Evolutionary conservation across 148 eudicot species (phyloP), one percentile per base, ranked within the genome.

Genomic region (Camellia lanceoleosa): DNA sequence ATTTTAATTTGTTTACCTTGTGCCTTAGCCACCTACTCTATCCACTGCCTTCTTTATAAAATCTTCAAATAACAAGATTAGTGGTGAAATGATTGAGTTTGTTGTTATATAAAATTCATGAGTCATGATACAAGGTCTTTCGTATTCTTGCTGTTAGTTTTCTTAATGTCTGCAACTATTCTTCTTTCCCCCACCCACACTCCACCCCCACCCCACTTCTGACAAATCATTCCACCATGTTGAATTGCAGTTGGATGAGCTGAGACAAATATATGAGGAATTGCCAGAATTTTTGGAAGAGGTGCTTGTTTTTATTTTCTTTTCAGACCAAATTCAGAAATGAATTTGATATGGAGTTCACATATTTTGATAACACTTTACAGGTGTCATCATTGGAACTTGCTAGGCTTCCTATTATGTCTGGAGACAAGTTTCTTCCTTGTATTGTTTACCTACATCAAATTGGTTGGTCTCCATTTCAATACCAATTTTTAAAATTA

Each of bases 251-350:
- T 86, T 96, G 89, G 99, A 96, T 82, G 99, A 96, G 84, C 87
- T 96, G 91, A 89, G 98, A 87, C 97, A 92, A 85, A 90, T 96
- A 85, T 93, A 96, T 11, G 99, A 96, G 85, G 98, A 91, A 80
- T 80, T 96, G 88, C 99, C 99, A 14, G 98, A 91, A 83, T 89
- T 93, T 87, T 84, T 96, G 81, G 98, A 96, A 84, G 90, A 96
- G 98, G 99, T 96, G 46, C 38, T 75, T 69, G 4, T 16, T 44
- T 13, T 68, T 68, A 68, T 19, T 69, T 69, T 12, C 73, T 69
- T 69, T 76, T 83, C 68, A 18, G 23, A 80, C 11, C 13, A 44
- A 68, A 69, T 72, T 62, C 4, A 62, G 5, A 69, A 71, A 49
- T 20, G 43, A 66, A 68, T 5, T 30, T 41, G 14, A 61, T 18